These are phyloP conservation scores for Eucalyptus urophylla DNA, from an alignment of 345 rosid species.

Conservation along the genomic window DNA sequence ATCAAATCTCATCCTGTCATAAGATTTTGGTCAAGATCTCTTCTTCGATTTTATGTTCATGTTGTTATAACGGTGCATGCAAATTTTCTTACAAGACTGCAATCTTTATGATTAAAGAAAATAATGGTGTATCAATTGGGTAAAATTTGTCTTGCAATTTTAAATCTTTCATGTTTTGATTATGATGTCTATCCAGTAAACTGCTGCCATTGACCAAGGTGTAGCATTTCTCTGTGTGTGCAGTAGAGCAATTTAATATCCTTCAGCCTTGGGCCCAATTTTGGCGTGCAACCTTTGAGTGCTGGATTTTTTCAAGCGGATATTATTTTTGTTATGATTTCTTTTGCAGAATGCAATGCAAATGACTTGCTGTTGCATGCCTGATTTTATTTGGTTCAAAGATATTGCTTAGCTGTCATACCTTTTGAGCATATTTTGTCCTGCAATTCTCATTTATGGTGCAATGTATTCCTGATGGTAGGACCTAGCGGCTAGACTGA, in stretches of 20 bases:
- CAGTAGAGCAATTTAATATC: background rate
- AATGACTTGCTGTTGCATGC: background rate
- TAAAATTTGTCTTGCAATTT: background rate
- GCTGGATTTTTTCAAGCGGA: background rate
- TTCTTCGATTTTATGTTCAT: background rate
- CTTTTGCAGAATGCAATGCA: background rate
- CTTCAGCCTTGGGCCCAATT: background rate
- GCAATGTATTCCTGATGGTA: slow-evolving; percentile 1
- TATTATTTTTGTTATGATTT: background rate
- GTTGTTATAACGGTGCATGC: background rate
- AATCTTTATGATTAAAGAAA: background rate
- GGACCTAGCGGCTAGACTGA: slow-evolving; percentile 59
- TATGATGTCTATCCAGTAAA: background rate
- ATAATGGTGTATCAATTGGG: background rate
- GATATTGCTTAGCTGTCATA: background rate
- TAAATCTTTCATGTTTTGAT: background rate
- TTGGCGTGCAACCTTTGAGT: background rate
- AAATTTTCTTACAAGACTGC: background rate
- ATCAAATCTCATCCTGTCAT: background rate
- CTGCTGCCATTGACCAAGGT: background rate
- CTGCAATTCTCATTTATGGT: background rate
- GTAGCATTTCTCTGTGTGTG: background rate
- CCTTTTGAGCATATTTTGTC: background rate
- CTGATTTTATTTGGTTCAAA: background rate
- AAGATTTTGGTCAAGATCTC: background rate